Evolutionary conservation across 2,329 filamentous ascomycete genomes (phyloP), one percentile per base, ranked within the genome.

Genomic region (Macrophomina tecta): DNA sequence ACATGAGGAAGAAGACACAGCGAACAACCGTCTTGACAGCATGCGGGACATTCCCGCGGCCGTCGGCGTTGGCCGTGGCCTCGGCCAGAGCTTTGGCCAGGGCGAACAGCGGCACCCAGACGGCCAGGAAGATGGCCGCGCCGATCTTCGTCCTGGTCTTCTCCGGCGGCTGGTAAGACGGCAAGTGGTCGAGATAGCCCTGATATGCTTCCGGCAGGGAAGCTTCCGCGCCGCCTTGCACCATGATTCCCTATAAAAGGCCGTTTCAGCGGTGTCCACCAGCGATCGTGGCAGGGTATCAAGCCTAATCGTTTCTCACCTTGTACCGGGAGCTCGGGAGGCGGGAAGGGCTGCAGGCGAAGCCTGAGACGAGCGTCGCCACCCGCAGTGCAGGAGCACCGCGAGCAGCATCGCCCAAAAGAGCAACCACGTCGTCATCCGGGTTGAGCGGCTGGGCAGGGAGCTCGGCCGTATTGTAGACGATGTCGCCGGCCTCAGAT

Each of bases 401-500:
- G 12, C 11, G 18, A 18, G 18, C 18, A 18, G 18, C 18, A 18
- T 46, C 12, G 42, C 42, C 42, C 42, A 46, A 7, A 14, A 46
- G 5, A 14, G 28, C 51, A 34, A 2, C 30, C 3, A 12, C 18
- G 18, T 18, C 28, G 16, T 32, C 51, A 9, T 34, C 23, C 18
- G 51, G 51, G 11, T 30, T 14, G 42, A 46, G 42, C 42, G 42
- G 42, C 42, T 46, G 23, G 28, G 51, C 51, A 2, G 28, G 51
- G 23, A 55, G 34, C 18, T 32, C 51, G 34, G 34, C 34, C 12
- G 32, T 9, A 28, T 32, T 36, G 28, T 71, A 71, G 12, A 68
- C 69, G 34, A 67, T 71, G 9, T 68, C 70, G 16, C 71, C 71
- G 4, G 70, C 71, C 60, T 72, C 71, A 6, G 70, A 72, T 0